Evolutionary conservation across 371 early-diverging fungal genomes (phyloP).

Genomic region (Mucor racemosus): DNA sequence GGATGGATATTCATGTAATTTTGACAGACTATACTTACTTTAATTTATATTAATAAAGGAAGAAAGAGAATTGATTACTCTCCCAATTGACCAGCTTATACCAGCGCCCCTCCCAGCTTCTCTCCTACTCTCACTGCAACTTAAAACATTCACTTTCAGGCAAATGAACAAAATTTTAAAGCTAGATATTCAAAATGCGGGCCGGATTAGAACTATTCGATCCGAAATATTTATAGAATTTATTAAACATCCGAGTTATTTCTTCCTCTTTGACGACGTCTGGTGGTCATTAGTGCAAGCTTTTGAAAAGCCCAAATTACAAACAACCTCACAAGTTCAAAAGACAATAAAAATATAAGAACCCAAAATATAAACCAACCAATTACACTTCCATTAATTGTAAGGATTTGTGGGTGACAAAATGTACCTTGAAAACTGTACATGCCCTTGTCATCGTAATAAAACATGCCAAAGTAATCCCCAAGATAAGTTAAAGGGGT

Average conservation of each 20-base stretch:
- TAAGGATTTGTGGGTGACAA: slow-evolving; percentile 59
- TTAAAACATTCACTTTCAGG: background rate
- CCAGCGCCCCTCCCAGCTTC: background rate
- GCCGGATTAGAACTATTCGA: background rate
- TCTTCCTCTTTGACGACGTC: background rate
- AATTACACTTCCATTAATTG: slow-evolving; percentile 50
- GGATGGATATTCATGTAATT: background rate
- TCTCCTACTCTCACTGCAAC: background rate
- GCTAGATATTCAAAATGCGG: background rate
- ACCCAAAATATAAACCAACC: slow-evolving; percentile 71
- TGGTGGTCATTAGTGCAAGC: background rate
- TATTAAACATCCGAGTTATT: slow-evolving; percentile 6
- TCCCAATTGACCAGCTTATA: slow-evolving; percentile 1
- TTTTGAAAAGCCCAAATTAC: slow-evolving; percentile 5
- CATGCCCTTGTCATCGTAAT: slow-evolving; percentile 64
- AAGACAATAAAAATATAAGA: slow-evolving; percentile 36
- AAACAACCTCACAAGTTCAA: slow-evolving; percentile 33
- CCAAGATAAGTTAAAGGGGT: slow-evolving; percentile 61
- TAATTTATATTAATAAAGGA: slow-evolving; percentile 31
- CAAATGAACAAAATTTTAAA: background rate
- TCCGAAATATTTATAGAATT: background rate
- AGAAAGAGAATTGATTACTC: slow-evolving; percentile 20
- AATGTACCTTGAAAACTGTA: slow-evolving; percentile 73
- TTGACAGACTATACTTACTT: slow-evolving; percentile 20
- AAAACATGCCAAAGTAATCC: slow-evolving; percentile 67